phyloP scores from a whole-genome alignment of 2,329 filamentous ascomycete genomes.

The Alternaria brassicae region DNA sequence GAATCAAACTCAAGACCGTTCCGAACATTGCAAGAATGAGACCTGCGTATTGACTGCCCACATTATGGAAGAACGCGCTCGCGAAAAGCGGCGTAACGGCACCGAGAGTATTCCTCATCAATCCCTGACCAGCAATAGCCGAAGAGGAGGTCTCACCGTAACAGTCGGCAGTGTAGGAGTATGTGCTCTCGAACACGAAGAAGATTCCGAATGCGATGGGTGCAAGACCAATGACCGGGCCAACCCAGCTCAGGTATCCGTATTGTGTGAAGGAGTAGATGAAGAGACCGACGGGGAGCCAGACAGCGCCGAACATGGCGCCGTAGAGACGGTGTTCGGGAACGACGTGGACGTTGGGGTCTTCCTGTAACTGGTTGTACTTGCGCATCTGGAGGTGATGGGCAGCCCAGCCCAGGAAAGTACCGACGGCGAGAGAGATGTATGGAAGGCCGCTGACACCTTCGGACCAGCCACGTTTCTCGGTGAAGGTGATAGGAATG shows the following conservation, averaged over 20 bases:
- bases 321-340: constrained; percentile 45
- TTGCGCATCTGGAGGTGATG: constrained; percentile 61
- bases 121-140: constrained; percentile 59
- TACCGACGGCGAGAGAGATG: constrained; percentile 59
- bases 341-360: constrained; percentile 48
- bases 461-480: constrained; percentile 62
- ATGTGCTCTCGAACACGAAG: constrained; percentile 58
- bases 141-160: constrained; percentile 57
- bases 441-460: constrained; percentile 60
- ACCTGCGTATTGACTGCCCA: constrained; percentile 62
- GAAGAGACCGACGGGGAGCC: constrained; percentile 44
- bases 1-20: constrained; percentile 52
- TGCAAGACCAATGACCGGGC: constrained; percentile 57
- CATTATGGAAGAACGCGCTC: constrained; percentile 61
- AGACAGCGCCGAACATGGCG: constrained; percentile 42
- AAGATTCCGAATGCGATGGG: constrained; percentile 62
- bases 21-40: constrained; percentile 58
- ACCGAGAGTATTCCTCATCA: constrained; percentile 62
- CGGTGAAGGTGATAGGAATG: constrained; percentile 50
- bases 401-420: constrained; percentile 57
- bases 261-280: constrained; percentile 64
- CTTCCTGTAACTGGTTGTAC: constrained; percentile 53
- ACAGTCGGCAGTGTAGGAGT: constrained; percentile 62
- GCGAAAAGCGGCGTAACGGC: constrained; percentile 62
- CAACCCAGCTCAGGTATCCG: constrained; percentile 58